A percentile compares a stretch with the other conserved stretches of the same genome.
These are phyloP conservation scores for Barbatosphaeria neglecta DNA, from an alignment of 495 filamentous ascomycete species.

Conservation along the genomic window DNA sequence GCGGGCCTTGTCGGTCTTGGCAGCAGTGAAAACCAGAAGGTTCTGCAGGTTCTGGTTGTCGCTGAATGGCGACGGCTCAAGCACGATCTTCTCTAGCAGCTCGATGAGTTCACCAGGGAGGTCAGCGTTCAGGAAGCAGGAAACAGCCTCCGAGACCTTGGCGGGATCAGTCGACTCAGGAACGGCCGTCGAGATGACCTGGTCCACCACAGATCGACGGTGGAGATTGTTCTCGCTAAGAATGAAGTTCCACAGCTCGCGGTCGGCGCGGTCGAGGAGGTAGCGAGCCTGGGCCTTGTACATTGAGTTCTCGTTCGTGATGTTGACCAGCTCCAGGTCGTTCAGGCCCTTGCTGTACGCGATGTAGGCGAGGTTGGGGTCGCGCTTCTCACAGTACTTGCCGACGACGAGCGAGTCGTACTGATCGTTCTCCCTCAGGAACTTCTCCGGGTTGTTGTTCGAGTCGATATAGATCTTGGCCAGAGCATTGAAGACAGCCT, in stretches of 20 bases:
- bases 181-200: slow-evolving; percentile 92
- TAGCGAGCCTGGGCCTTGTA: slow-evolving; percentile 95
- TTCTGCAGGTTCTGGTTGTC: slow-evolving; percentile 96
- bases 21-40: slow-evolving; percentile 89
- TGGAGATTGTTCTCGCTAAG: slow-evolving; percentile 92
- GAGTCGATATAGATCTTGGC: slow-evolving; percentile 99
- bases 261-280: slow-evolving; percentile 78
- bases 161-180: slow-evolving; percentile 89
- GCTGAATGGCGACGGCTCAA: slow-evolving; percentile 93
- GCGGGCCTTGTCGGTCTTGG: slow-evolving; percentile 89
- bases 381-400: slow-evolving; percentile 98
- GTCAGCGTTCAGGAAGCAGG: slow-evolving; percentile 81
- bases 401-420: slow-evolving; percentile 90
- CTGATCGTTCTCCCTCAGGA: slow-evolving; percentile 94
- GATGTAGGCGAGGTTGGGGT: slow-evolving; percentile 93
- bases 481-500: slow-evolving; percentile 94
- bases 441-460: slow-evolving; percentile 98
- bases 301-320: slow-evolving; percentile 99
- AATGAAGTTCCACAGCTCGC: slow-evolving; percentile 89
- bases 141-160: slow-evolving; percentile 89
- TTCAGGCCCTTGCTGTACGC: slow-evolving; percentile 95
- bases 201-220: slow-evolving; percentile 84
- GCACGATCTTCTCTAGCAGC: slow-evolving; percentile 96
- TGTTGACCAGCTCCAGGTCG: slow-evolving; percentile 90
- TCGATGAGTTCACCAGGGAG: slow-evolving; percentile 93